phyloP scores from a whole-genome alignment of 2,329 filamentous ascomycete genomes.

The Fusarium musae region DNA sequence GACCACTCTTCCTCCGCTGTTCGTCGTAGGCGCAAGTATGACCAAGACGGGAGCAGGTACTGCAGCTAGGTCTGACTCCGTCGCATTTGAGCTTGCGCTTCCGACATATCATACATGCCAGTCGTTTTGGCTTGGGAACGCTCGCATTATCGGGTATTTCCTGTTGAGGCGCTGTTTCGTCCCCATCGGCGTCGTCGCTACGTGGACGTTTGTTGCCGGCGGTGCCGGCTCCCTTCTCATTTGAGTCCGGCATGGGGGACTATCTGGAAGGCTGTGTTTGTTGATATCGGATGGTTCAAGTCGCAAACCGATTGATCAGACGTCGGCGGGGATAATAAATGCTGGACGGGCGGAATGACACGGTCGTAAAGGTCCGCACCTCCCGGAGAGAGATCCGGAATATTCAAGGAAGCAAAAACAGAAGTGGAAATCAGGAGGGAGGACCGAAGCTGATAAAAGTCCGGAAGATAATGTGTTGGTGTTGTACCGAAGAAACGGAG shows the following conservation, averaged over 20 bases:
- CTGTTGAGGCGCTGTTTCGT: slow-evolving; percentile 50
- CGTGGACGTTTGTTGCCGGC: slow-evolving; percentile 45
- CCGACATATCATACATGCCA: slow-evolving; percentile 93
- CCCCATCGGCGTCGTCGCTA: slow-evolving; percentile 48
- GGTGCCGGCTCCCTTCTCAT: slow-evolving; percentile 51
- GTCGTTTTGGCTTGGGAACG: slow-evolving; percentile 85
- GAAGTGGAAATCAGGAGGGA: not conserved
- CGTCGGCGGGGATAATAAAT: slow-evolving; percentile 25
- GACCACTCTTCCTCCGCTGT: slow-evolving; percentile 91
- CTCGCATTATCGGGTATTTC: slow-evolving; percentile 63
- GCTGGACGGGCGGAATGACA: slow-evolving; percentile 8
- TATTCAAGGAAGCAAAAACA: not conserved
- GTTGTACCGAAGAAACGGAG: slow-evolving; percentile 12
- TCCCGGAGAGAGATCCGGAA: slow-evolving; percentile 8
- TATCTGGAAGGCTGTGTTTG: slow-evolving; percentile 5
- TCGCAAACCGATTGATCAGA: slow-evolving; percentile 22
- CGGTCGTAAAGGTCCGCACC: slow-evolving; percentile 23
- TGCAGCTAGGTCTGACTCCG: slow-evolving; percentile 84
- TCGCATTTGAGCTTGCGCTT: slow-evolving; percentile 94
- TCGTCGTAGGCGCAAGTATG: slow-evolving; percentile 93
- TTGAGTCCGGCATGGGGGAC: slow-evolving; percentile 51
- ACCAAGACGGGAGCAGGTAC: slow-evolving; percentile 85
- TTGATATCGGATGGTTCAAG: slow-evolving; percentile 11
- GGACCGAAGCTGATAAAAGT: not conserved
- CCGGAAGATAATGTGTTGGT: slow-evolving; percentile 8